Base-by-base conservation (phyloP, 169 alveolate species). In the Plasmodium vinckei region DNA sequence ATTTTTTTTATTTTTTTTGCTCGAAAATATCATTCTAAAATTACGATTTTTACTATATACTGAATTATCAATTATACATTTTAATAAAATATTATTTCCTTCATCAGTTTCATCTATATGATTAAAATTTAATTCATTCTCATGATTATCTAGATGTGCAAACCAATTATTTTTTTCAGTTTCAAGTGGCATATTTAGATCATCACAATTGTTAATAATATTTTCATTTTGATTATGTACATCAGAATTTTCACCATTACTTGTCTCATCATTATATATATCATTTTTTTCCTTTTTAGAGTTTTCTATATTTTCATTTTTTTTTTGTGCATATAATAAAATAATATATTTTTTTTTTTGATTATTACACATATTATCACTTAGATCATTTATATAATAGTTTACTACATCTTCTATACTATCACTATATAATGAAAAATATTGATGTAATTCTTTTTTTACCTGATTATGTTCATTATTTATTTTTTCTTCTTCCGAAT, bases 1-100 rank as follows among this genome's bases (percentile, higher is more conserved):
- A 44, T 86, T 86, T 21, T 70, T 71, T 70, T 68, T 86, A 23
- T 86, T 86, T 71, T 86, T 86, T 71, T 86, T 86, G 23, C 87
- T 86, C n/a, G 91, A 86, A 86, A 86, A 86, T 23, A 86, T 70
- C 73, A 86, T 59, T 33, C 91, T 73, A 54, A 86, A 86, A 54
- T 86, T 86, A 21, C 91, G 23, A n/a, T 86, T 86, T 44, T 54
- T 86, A 46, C 91, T 86, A 70, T 86, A 86, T 21, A 86, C 91
- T 7, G 91, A 86, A 19, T 51, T 68, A n/a, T 86, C 91, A 49
- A 86, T 73, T 27, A 86, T 71, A 23, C 91, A 86, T 59, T 70
- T 68, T 59, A 86, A 64, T 56, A 71, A 15, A 7, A 67, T n/a
- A 44, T 27, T 19, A 39, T 82, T 65, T 0, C 44, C 46, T 10